Conservation (phyloP, 1,284 basidiomycete species). For the Rhodofomes roseus region DNA sequence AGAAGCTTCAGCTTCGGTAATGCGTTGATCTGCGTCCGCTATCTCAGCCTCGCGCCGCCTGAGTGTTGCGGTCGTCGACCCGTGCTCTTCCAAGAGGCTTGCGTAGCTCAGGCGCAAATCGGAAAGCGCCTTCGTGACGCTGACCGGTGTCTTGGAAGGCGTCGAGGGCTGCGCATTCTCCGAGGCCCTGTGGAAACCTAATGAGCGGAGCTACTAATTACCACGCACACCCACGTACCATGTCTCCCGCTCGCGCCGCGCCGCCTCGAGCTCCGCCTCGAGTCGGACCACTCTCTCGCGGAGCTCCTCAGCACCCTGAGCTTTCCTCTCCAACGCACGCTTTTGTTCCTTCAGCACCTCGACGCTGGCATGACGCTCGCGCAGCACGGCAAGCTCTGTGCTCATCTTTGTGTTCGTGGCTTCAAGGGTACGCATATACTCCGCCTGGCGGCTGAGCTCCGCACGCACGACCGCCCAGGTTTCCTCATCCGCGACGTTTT, state of each 20-base stretch:
- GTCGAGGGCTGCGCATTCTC: constrained; percentile 31
- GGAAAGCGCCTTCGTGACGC: constrained; percentile 51
- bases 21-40: constrained; percentile 31
- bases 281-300: constrained; percentile 52
- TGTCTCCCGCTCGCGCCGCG: constrained; percentile 49
- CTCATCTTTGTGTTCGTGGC: constrained; percentile 55
- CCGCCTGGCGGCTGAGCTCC: constrained; percentile 60
- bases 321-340: constrained; percentile 55
- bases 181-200: constrained; percentile 33
- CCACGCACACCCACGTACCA: constrained; percentile 34
- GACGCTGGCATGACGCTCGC: constrained; percentile 53
- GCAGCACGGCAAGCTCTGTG: constrained; percentile 49
- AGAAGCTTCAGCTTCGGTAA: constrained; percentile 32
- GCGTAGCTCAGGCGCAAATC: constrained; percentile 58
- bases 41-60: constrained; percentile 50
- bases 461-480: constrained; percentile 54
- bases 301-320: constrained; percentile 50
- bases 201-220: neutral
- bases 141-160: constrained; percentile 45
- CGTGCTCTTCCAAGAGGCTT: constrained; percentile 60
- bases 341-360: constrained; percentile 78
- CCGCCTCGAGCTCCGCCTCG: constrained; percentile 61
- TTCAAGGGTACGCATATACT: constrained; percentile 61
- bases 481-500: constrained; percentile 37
- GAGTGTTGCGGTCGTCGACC: constrained; percentile 47